Conservation (phyloP, 805 yeast genomes). For the Barnettozyma vustinii region DNA sequence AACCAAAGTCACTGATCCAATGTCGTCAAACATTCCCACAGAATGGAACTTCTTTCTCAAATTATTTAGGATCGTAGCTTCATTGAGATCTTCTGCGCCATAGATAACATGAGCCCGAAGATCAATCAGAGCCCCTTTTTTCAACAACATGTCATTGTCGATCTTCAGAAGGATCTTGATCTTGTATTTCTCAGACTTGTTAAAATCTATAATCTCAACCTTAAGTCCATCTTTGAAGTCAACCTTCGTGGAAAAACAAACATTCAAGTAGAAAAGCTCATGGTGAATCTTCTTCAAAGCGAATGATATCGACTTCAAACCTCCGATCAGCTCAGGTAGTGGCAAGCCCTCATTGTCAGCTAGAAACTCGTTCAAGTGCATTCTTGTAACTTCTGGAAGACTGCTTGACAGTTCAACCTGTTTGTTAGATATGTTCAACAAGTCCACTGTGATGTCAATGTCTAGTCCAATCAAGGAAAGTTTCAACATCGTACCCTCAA, state of each 20-base stretch:
- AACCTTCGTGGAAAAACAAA: conserved; percentile 12
- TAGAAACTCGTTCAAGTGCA: conserved; percentile 10
- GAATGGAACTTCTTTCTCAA: conserved; percentile 10
- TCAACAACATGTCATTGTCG: conserved; percentile 10
- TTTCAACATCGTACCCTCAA: conserved; percentile 9
- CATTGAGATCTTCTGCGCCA: conserved; percentile 12
- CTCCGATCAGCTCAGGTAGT: conserved; percentile 4
- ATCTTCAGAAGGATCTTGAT: conserved; percentile 10
- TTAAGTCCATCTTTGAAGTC: conserved; percentile 5
- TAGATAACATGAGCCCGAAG: conserved; percentile 11
- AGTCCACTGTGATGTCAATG: conserved; percentile 10
- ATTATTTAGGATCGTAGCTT: conserved; percentile 7
- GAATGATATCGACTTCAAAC: conserved; percentile 3
- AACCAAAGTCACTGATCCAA: conserved; percentile 2
- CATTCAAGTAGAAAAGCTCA: conserved; percentile 17
- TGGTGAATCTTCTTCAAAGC: conserved; percentile 9
- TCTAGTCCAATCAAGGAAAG: conserved; percentile 7
- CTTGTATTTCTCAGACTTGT: conserved; percentile 16
- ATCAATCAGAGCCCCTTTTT: not conserved
- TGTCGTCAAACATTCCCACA: not conserved
- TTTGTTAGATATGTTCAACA: conserved; percentile 3
- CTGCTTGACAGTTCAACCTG: conserved; percentile 6
- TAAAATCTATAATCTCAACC: conserved; percentile 16
- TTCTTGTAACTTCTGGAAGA: conserved; percentile 7
- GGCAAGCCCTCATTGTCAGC: not conserved